Percentiles rank a stretch among this genome's conserved stretches.
phyloP scores from a whole-genome alignment of 345 rosid genomes.

The Pelargonium nanum region DNA sequence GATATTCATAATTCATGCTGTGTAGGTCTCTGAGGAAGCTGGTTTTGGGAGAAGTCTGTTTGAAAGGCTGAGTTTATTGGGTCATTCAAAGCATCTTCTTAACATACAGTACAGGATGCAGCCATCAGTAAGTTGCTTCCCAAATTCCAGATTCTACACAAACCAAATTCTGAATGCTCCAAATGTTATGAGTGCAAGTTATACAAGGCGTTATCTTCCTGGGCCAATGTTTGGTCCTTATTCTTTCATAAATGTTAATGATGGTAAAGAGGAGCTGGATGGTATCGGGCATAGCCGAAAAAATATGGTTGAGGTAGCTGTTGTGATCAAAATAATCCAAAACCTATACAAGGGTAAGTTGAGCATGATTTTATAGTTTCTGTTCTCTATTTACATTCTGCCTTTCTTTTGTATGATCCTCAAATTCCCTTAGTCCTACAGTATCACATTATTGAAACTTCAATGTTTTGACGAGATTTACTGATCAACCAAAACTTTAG shows the following conservation, averaged over 20 bases:
- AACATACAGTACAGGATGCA: slow-evolving; percentile 10
- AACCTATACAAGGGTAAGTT: neutral
- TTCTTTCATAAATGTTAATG: slow-evolving; percentile 1
- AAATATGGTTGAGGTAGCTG: slow-evolving; percentile 5
- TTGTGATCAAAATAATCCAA: neutral
- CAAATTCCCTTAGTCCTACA: no score
- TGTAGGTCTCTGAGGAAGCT: slow-evolving; percentile 3
- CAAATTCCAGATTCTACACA: neutral
- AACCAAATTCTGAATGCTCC: slow-evolving; percentile 2
- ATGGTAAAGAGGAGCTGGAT: slow-evolving; percentile 7
- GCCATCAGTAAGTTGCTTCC: slow-evolving; percentile 8
- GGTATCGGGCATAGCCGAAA: slow-evolving; percentile 3
- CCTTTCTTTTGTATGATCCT: no score
- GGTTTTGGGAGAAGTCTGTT: slow-evolving; percentile 10
- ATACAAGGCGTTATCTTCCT: neutral
- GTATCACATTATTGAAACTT: no score
- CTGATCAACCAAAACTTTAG: no score
- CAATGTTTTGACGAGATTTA: no score
- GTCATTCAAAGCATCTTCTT: slow-evolving; percentile 4
- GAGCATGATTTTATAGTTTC: neutral
- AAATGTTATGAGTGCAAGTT: neutral
- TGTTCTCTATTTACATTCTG: no score
- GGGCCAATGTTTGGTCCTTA: slow-evolving; percentile 8
- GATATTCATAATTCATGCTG: no score
- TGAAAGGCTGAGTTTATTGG: slow-evolving; percentile 8